Base-by-base conservation (phyloP, 225 moss, liverwort and hornwort genomes). In the Rhytidiadelphus loreus region DNA sequence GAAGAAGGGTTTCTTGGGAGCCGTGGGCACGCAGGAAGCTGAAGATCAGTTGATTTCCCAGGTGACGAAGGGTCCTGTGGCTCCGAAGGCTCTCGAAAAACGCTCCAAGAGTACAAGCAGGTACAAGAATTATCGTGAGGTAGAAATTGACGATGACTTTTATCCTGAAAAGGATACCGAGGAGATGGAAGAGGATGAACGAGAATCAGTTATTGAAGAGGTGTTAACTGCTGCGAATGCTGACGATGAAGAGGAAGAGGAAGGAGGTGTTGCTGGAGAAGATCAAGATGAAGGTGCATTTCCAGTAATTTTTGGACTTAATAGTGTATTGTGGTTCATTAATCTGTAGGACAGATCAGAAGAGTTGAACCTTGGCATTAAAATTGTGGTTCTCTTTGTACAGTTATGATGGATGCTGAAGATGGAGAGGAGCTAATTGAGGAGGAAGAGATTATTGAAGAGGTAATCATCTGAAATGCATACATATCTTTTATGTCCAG, bases 11-110 rank as follows among this genome's bases (percentile, higher is more conserved):
- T 92, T 99, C 60, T 88, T 96, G 88, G 99, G 96, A 86, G 92
- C 95, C 55, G 95, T 99, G 63, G 97, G 99, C 63, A 96, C 96
- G 25, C 94, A 95, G 88, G 99, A 96, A 91, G 99, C 95, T 64
- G 99, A 99, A 89, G 99, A 99, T 84, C 94, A 91, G 91, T 82
- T 97, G 74, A 88, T 95, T 73, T 86, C 88, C 39, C 96, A 96
- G 92, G 99, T 91, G 57, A 87, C 93, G 7, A 99, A 95, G 89
- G 95, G 91, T 35, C 93, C 96, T 90, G 88, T 89, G 53, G 76
- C 84, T 89, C 81, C 65, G 16, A 92, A 93, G 72, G 87, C 89
- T 48, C 94, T 94, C 20, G 94, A 91, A 63, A 94, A 94, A 61
- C 92, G 94, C 66, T 92, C 92, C 53, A 94, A 94, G 89, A 92